These are phyloP conservation scores for Eurotiales sp. DNA, from an alignment of 2,329 filamentous ascomycete genomes.

Conservation along the genomic window DNA sequence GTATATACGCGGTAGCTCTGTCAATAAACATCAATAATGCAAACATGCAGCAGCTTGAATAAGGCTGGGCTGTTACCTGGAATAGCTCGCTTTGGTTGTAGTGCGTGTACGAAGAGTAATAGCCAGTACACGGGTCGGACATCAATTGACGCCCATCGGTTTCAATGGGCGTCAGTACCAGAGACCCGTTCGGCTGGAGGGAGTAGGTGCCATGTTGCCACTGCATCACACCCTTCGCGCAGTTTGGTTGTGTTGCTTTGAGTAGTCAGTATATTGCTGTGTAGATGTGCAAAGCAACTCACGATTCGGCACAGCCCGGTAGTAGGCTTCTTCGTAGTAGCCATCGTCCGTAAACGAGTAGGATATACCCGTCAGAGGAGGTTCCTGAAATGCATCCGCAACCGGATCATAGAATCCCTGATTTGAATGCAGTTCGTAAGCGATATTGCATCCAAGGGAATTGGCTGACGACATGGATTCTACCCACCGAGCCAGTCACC, in stretches of 20 bases:
- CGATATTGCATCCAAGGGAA: not conserved
- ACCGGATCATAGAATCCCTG: slow-evolving; percentile 68
- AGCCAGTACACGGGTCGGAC: slow-evolving; percentile 60
- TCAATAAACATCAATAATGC: not conserved
- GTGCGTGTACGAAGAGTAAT: slow-evolving; percentile 57
- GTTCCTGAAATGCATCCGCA: slow-evolving; percentile 64
- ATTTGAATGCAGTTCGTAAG: not conserved
- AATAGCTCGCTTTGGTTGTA: slow-evolving; percentile 65
- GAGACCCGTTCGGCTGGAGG: slow-evolving; percentile 54
- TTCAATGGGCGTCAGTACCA: slow-evolving; percentile 58
- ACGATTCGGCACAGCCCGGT: slow-evolving; percentile 67
- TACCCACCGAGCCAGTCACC: slow-evolving; percentile 61
- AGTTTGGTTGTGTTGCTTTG: slow-evolving; percentile 56
- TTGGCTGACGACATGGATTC: slow-evolving; percentile 24
- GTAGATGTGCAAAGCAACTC: slow-evolving; percentile 36
- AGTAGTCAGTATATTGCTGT: slow-evolving; percentile 14
- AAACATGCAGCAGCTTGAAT: not conserved
- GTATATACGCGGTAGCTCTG: slow-evolving; percentile 43
- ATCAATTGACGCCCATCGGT: slow-evolving; percentile 65
- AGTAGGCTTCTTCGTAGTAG: slow-evolving; percentile 66
- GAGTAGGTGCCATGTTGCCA: slow-evolving; percentile 67
- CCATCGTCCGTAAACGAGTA: slow-evolving; percentile 70
- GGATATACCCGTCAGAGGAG: slow-evolving; percentile 63
- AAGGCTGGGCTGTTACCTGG: slow-evolving; percentile 46
- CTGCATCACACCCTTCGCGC: slow-evolving; percentile 64